These are phyloP conservation scores for Didymella glomerata DNA, from an alignment of 2,329 filamentous ascomycete genomes.

Conservation along the genomic window DNA sequence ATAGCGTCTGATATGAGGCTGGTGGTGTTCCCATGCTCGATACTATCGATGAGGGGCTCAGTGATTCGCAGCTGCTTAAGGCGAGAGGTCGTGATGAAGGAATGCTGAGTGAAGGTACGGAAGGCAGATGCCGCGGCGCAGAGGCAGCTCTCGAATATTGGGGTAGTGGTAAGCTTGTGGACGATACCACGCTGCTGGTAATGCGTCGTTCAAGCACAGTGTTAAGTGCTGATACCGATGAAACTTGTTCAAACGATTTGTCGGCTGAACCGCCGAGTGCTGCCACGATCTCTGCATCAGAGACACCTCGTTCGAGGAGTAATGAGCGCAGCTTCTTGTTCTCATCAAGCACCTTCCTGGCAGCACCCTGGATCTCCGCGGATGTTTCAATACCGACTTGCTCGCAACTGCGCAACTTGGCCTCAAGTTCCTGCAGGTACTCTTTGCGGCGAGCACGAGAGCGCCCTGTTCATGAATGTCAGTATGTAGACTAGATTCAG, in stretches of 20 bases:
- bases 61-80: slow-evolving; percentile 39
- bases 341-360: slow-evolving; percentile 72
- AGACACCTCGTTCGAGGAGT: slow-evolving; percentile 65
- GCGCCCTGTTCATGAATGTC: slow-evolving; percentile 55
- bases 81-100: slow-evolving; percentile 33
- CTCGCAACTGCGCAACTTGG: slow-evolving; percentile 69
- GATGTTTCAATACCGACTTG: slow-evolving; percentile 72
- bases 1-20: slow-evolving; percentile 31
- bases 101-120: slow-evolving; percentile 34
- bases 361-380: slow-evolving; percentile 75
- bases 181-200: slow-evolving; percentile 31
- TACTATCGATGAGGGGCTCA: slow-evolving; percentile 44
- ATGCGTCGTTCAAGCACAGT: slow-evolving; percentile 45
- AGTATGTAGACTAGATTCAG: slow-evolving; percentile 7
- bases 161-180: slow-evolving; percentile 30
- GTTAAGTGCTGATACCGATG: slow-evolving; percentile 38
- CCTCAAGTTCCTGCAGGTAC: slow-evolving; percentile 74
- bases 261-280: slow-evolving; percentile 38
- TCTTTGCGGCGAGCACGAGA: slow-evolving; percentile 78
- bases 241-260: slow-evolving; percentile 39
- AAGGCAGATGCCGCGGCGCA: slow-evolving; percentile 29
- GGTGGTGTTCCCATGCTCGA: slow-evolving; percentile 46
- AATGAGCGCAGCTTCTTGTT: slow-evolving; percentile 70
- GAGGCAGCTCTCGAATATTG: slow-evolving; percentile 27
- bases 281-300: slow-evolving; percentile 61